Conservation (phyloP, 257 asterid genomes). For the Solanum pennellii region DNA sequence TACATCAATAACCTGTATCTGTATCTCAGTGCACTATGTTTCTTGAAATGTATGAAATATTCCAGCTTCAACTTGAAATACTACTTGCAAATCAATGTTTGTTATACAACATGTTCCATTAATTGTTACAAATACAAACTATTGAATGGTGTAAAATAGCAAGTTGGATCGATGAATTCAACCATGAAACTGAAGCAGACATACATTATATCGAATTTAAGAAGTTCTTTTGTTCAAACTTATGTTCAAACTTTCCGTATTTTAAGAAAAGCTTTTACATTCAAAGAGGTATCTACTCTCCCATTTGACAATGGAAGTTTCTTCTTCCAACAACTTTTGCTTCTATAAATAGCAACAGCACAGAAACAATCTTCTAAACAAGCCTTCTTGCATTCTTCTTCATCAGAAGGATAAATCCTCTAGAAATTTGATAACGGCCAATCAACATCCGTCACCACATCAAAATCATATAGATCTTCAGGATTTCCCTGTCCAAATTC, state of each 20-base stretch:
- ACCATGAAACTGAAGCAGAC: not conserved
- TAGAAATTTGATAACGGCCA: constrained; percentile 36
- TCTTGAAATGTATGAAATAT: not conserved
- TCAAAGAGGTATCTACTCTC: constrained; percentile 3
- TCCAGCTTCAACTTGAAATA: not conserved
- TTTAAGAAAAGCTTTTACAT: constrained; percentile 34
- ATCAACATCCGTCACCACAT: constrained; percentile 8
- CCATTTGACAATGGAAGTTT: constrained; percentile 60
- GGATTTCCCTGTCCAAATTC: not conserved
- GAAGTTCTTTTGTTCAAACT: not conserved
- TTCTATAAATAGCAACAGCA: constrained; percentile 25
- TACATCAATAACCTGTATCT: not conserved
- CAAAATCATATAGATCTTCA: constrained; percentile 5
- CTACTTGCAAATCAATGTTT: not conserved
- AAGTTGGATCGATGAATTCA: not conserved
- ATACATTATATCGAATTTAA: not conserved
- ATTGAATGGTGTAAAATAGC: not conserved
- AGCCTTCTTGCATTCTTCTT: constrained; percentile 16
- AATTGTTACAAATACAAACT: not conserved
- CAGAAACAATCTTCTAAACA: constrained; percentile 55
- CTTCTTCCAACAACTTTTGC: constrained; percentile 58
- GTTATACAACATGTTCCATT: not conserved
- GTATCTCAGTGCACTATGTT: not conserved
- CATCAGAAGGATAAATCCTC: constrained; percentile 3
- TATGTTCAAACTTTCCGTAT: not conserved